Evolutionary conservation across 2,329 filamentous ascomycete genomes (phyloP), one percentile per base, ranked within the genome.

Genomic region (Gaeumannomyces sp.): DNA sequence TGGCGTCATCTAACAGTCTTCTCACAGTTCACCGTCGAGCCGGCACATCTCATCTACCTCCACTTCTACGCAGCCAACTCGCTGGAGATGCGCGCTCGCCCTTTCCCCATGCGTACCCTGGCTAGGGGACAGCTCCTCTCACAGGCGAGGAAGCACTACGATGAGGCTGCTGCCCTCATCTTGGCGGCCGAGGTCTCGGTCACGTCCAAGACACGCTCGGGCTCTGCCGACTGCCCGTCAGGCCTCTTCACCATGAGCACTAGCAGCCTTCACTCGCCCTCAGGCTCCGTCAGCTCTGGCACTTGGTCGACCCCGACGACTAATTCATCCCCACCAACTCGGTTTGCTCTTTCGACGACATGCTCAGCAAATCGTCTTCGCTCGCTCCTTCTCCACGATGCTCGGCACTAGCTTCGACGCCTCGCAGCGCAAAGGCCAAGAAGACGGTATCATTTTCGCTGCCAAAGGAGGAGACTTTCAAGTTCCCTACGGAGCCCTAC

Each of bases 11-110:
- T 28, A 64, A 59, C 22, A 19, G 64, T 60, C 4, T 60, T 14
- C 7, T 29, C 22, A 1, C 31, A 69, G 69, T 29, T 63, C n/a
- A 28, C 76, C 31, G 75, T 82, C 27, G 81, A 85, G 70, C 81
- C 83, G 2, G 75, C 82, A 8, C 82, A 86, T 70, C 76, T 85
- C 45, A 82, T 87, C 68, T 86, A 85, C 66, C 77, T 87, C 7
- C 80, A 85, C 71, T 86, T 87, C 71, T 87, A 86, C 67, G 84
- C 84, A n/a, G 85, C 85, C 27, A 81, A 78, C n/a, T 82, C 84
- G 19, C 78, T 85, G 58, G 85, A 87, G 70, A 81, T 82, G 76
- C 83, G 83, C 68, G 83, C 83, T 1, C 78, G 80, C 33, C 76
- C 79, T 50, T 74, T 85, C 10, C 78, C 78, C 22, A 73, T 77